Conservation (phyloP, 208 protist genomes). For the Leishmania gerbilli region DNA sequence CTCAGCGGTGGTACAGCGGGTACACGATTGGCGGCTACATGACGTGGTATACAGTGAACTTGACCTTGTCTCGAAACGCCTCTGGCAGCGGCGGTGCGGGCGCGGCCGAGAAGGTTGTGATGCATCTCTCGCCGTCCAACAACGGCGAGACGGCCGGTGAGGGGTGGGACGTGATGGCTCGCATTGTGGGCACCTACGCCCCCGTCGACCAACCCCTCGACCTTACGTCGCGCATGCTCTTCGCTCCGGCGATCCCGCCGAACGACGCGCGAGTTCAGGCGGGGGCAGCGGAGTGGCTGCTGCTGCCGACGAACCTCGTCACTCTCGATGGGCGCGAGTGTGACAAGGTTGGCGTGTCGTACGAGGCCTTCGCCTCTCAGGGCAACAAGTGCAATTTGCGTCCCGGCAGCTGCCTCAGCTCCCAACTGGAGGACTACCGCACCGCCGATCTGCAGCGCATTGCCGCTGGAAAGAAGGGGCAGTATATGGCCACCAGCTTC, state of each 20-base stretch:
- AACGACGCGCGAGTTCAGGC: slow-evolving; percentile 45
- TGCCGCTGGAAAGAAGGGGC: slow-evolving; percentile 32
- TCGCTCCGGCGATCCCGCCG: slow-evolving; percentile 50
- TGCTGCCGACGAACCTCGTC: slow-evolving; percentile 66
- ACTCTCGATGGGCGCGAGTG: slow-evolving; percentile 77
- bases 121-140: slow-evolving; percentile 58
- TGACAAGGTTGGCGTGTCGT: slow-evolving; percentile 91
- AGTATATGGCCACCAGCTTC: slow-evolving; percentile 70
- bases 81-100: slow-evolving; percentile 8
- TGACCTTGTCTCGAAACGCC: slow-evolving; percentile 43
- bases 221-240: slow-evolving; percentile 72
- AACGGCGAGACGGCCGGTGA: slow-evolving; percentile 31
- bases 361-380: slow-evolving; percentile 83
- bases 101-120: slow-evolving; percentile 10
- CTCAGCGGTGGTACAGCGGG: slow-evolving; percentile 75
- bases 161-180: slow-evolving; percentile 48
- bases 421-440: slow-evolving; percentile 85
- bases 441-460: slow-evolving; percentile 46
- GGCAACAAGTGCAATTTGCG: slow-evolving; percentile 61
- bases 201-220: slow-evolving; percentile 55
- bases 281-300: slow-evolving; percentile 74
- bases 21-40: slow-evolving; percentile 68
- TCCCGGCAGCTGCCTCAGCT: slow-evolving; percentile 73
- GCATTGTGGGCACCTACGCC: slow-evolving; percentile 76
- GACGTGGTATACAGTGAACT: slow-evolving; percentile 65